Conservation (phyloP, 106 monocot genomes). For the Apostasia ramifera region DNA sequence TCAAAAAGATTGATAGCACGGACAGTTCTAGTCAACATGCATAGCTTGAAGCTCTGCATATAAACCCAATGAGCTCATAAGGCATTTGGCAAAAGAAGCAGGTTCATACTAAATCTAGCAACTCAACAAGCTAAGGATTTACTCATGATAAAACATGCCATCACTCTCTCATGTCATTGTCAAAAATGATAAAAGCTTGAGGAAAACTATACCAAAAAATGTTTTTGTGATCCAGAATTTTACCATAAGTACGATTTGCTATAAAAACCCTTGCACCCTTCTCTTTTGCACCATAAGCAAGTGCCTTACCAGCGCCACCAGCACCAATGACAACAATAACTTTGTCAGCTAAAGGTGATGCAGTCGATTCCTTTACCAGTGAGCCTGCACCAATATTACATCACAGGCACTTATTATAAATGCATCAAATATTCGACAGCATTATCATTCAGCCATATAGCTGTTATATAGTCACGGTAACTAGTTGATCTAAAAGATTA, state of each 20-base stretch:
- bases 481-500: too few relatives aligned
- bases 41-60: too few relatives aligned
- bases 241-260: constrained; percentile 92
- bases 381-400: constrained; percentile 27
- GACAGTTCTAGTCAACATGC: too few relatives aligned
- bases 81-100: too few relatives aligned
- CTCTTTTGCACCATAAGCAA: constrained; percentile 92
- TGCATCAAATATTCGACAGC: background rate
- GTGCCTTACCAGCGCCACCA: constrained; percentile 97
- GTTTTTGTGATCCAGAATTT: background rate
- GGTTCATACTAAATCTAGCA: too few relatives aligned
- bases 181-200: too few relatives aligned
- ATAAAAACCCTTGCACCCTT: constrained; percentile 91
- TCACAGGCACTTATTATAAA: background rate
- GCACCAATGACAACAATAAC: constrained; percentile 92
- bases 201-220: background rate
- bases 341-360: constrained; percentile 76
- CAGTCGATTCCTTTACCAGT: constrained; percentile 27
- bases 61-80: too few relatives aligned
- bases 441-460: background rate
- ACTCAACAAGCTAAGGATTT: too few relatives aligned
- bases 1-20: too few relatives aligned
- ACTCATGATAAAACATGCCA: too few relatives aligned
- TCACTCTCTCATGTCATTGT: too few relatives aligned
- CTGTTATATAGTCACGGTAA: too few relatives aligned